Conservation (phyloP, 805 yeast species). For the Starmerella vitae region DNA sequence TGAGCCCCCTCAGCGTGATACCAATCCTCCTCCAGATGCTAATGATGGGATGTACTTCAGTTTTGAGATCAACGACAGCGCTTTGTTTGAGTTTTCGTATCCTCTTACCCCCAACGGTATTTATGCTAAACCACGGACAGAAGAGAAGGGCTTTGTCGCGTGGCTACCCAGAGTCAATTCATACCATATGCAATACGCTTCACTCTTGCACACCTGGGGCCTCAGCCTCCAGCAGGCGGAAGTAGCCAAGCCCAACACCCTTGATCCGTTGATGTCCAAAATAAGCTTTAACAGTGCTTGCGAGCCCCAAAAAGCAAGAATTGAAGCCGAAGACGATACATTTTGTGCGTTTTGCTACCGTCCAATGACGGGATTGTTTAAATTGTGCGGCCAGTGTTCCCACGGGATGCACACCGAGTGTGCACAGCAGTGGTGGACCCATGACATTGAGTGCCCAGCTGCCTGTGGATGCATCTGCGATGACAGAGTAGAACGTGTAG, state of each 20-base stretch:
- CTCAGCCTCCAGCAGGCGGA: constrained; percentile 67
- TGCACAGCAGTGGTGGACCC: constrained; percentile 67
- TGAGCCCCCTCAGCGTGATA: not conserved
- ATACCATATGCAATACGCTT: constrained; percentile 60
- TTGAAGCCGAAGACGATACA: constrained; percentile 24
- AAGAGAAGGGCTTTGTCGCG: not conserved
- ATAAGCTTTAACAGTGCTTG: not conserved
- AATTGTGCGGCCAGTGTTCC: constrained; percentile 59
- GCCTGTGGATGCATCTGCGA: constrained; percentile 75
- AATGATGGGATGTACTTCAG: not conserved
- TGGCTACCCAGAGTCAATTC: constrained; percentile 13
- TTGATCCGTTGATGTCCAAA: constrained; percentile 8
- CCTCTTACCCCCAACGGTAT: not conserved
- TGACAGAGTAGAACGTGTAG: too few relatives aligned
- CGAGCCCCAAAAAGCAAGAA: not conserved
- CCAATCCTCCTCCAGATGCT: not conserved
- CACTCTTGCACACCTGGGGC: constrained; percentile 70
- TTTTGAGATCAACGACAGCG: constrained; percentile 2
- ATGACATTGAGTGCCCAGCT: constrained; percentile 51
- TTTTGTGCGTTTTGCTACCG: constrained; percentile 54
- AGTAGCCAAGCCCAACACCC: constrained; percentile 53
- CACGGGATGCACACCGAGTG: constrained; percentile 71
- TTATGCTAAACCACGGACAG: not conserved
- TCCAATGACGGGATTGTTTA: constrained; percentile 44
- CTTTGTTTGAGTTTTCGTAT: not conserved